A percentile compares a stretch with the other conserved stretches of the same genome.
Evolutionary conservation across 208 protist species (phyloP).

Genomic region (Spironucleus salmonicida): DNA sequence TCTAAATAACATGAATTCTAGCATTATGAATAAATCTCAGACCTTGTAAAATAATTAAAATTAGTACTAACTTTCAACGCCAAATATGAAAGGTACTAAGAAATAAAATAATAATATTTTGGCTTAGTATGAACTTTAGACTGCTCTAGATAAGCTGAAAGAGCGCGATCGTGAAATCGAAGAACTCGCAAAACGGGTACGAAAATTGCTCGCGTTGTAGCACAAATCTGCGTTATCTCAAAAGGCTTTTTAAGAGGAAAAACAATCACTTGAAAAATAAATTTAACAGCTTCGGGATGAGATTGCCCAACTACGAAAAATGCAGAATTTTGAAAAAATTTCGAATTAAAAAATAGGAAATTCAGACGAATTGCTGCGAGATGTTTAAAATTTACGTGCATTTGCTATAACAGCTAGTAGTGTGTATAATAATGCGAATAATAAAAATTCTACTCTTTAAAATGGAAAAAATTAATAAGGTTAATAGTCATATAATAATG

Average conservation of each 20-base stretch:
- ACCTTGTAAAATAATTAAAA: background rate
- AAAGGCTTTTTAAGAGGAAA: background rate
- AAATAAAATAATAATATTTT: too few species aligned
- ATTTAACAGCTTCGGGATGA: background rate
- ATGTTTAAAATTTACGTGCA: background rate
- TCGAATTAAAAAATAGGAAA: background rate
- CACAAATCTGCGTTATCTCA: slow-evolving; percentile 8
- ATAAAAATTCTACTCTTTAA: background rate
- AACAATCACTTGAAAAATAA: background rate
- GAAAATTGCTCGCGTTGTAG: slow-evolving; percentile 11
- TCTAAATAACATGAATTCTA: background rate
- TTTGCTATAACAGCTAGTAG: background rate
- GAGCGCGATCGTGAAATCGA: slow-evolving; percentile 26
- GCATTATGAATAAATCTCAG: background rate
- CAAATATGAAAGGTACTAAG: background rate
- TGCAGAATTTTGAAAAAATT: background rate
- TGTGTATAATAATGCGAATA: background rate
- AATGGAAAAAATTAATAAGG: background rate
- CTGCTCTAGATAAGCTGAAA: slow-evolving; percentile 17
- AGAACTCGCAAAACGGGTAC: slow-evolving; percentile 9
- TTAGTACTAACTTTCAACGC: background rate
- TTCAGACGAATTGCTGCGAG: background rate
- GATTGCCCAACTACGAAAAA: slow-evolving; percentile 16
- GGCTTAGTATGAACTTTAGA: background rate
- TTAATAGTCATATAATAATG: too few species aligned